phyloP scores from a whole-genome alignment of 257 asterid genomes.

The Solanum verrucosum region DNA sequence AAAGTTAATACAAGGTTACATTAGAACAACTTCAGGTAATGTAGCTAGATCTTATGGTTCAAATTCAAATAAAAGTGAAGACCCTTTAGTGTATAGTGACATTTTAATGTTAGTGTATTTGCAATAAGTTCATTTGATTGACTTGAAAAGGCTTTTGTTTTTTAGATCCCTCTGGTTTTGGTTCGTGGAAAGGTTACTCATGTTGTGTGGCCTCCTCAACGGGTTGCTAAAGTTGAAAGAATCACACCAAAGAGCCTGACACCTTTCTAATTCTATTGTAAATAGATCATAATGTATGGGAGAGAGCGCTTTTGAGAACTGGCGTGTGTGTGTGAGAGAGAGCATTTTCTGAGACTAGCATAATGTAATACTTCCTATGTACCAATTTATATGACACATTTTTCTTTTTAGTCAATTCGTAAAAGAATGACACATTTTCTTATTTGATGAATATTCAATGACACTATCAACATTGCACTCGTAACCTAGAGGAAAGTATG shows the following conservation, averaged over 20 bases:
- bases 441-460: not conserved
- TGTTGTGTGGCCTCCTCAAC: conserved; percentile 78
- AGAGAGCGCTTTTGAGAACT: too few relatives aligned
- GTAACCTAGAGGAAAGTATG: not conserved
- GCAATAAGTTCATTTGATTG: not conserved
- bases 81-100: not conserved
- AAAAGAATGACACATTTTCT: not conserved
- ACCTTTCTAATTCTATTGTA: conserved; percentile 4
- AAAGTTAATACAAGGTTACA: not conserved
- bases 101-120: not conserved
- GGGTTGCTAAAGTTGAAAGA: conserved; percentile 47
- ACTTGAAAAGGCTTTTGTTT: not conserved
- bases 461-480: not conserved
- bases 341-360: not conserved
- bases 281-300: not conserved
- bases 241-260: conserved; percentile 9
- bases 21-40: not conserved
- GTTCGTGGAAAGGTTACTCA: conserved; percentile 71
- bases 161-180: conserved; percentile 81
- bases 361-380: not conserved
- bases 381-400: not conserved
- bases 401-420: too few relatives aligned
- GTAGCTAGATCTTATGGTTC: not conserved
- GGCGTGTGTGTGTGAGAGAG: too few relatives aligned
- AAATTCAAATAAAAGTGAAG: not conserved